phyloP scores from a whole-genome alignment of 345 rosid genomes.

The Hibiscus trionum region DNA sequence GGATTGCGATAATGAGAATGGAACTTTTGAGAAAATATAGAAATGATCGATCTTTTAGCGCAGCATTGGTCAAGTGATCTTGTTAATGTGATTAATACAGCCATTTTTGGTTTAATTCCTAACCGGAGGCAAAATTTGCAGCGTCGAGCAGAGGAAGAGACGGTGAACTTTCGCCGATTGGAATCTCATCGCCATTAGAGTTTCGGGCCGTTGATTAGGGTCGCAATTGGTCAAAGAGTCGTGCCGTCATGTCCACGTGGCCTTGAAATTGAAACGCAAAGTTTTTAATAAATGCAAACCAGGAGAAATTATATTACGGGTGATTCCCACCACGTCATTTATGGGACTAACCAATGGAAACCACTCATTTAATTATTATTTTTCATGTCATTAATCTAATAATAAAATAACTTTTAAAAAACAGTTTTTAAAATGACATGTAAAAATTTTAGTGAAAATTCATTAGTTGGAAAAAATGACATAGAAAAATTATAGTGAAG shows the following conservation, averaged over 20 bases:
- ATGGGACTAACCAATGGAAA: too few relatives aligned
- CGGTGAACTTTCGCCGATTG: neutral
- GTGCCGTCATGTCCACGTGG: neutral
- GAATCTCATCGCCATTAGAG: neutral
- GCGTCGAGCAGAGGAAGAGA: neutral
- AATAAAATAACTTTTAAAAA: too few relatives aligned
- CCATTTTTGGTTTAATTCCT: slow-evolving; percentile 16
- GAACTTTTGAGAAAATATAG: slow-evolving; percentile 1
- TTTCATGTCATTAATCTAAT: too few relatives aligned
- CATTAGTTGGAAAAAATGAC: too few relatives aligned
- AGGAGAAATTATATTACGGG: too few relatives aligned
- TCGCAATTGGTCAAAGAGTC: neutral
- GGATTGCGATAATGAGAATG: slow-evolving; percentile 31
- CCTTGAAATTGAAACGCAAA: neutral
- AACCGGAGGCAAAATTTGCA: neutral
- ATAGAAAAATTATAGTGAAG: too few relatives aligned
- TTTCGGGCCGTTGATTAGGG: neutral
- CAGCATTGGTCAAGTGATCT: slow-evolving; percentile 24
- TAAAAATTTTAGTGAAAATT: too few relatives aligned
- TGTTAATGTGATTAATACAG: slow-evolving; percentile 12
- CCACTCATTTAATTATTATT: too few relatives aligned
- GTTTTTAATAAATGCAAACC: neutral
- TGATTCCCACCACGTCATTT: too few relatives aligned
- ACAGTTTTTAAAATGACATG: too few relatives aligned
- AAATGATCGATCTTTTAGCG: neutral